These are phyloP conservation scores for Emmonsia crescens DNA, from an alignment of 2,329 filamentous ascomycete species.

Conservation along the genomic window DNA sequence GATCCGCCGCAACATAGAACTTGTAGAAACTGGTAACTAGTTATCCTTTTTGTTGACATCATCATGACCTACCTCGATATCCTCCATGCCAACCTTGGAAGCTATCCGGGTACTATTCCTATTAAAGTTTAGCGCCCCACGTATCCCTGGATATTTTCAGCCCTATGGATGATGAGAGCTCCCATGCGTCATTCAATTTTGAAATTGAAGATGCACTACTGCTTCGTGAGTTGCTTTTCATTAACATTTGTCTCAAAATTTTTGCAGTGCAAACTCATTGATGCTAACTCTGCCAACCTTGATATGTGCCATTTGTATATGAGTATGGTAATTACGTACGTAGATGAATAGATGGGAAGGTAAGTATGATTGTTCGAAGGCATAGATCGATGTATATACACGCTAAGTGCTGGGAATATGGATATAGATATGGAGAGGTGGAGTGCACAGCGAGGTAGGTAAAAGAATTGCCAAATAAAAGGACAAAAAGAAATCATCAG, in stretches of 20 bases:
- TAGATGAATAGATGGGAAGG: not conserved
- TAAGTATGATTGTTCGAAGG: not conserved
- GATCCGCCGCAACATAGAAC: not conserved
- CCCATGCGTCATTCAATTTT: not conserved
- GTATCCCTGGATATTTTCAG: not conserved
- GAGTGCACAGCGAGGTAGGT: not conserved
- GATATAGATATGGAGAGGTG: not conserved
- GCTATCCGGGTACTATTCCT: not conserved
- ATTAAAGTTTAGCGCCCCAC: not conserved
- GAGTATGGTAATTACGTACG: not conserved
- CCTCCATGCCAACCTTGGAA: too few species aligned
- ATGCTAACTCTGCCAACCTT: too few species aligned
- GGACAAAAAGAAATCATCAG: not conserved
- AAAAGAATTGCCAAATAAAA: not conserved
- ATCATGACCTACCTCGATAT: too few species aligned
- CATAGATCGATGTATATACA: not conserved
- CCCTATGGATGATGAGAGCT: not conserved
- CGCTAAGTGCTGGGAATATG: not conserved
- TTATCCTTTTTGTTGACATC: not conserved
- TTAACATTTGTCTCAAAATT: not conserved
- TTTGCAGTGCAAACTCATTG: not conserved
- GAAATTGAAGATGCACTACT: too few species aligned
- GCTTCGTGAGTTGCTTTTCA: not conserved
- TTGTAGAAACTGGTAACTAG: too few species aligned
- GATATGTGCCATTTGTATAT: not conserved